Base-by-base conservation (phyloP, 768 basidiomycete species). In the Piloderma croceum region DNA sequence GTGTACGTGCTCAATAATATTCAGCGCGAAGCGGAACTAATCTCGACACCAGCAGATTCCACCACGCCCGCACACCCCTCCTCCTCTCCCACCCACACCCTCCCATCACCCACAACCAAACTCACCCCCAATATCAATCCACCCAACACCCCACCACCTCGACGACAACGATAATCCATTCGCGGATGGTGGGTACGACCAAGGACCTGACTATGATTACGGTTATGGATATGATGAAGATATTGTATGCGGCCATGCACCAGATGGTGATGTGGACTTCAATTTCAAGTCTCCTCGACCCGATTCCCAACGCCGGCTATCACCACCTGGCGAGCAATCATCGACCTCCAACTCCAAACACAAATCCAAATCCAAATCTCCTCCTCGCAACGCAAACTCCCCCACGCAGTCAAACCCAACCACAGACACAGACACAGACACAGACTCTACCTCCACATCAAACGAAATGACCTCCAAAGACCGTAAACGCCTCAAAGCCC, bases 401-500 rank as follows among this genome's bases (percentile, higher is more conserved):
- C n/a, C n/a, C n/a, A n/a, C n/a, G n/a, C n/a, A n/a, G n/a, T n/a
- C n/a, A n/a, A n/a, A n/a, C n/a, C n/a, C n/a, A n/a, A n/a, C n/a
- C n/a, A n/a, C n/a, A n/a, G n/a, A n/a, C n/a, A n/a, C n/a, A n/a
- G n/a, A n/a, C n/a, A n/a, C n/a, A n/a, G n/a, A n/a, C n/a, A n/a
- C n/a, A n/a, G n/a, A n/a, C n/a, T n/a, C 11, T 18, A 18, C 29
- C 18, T 21, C n/a, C 33, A 35, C 39, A 40, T 35, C 21, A 21
- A 31, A 18, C 17, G 41, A 43, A 33, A 52, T 65, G 50, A 58
- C 18, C 34, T 46, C 51, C 20, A 54, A 48, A 45, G 62, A 68
- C 23, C 58, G 58, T 38, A 69, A 62, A 51, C 49, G 56, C 22
- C 37, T 63, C 22, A 70, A 67, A 24, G 66, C 52, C 4, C 59